Evolutionary conservation across 805 yeast genomes (phyloP).

Genomic region (Hanseniaspora taiwanica): DNA sequence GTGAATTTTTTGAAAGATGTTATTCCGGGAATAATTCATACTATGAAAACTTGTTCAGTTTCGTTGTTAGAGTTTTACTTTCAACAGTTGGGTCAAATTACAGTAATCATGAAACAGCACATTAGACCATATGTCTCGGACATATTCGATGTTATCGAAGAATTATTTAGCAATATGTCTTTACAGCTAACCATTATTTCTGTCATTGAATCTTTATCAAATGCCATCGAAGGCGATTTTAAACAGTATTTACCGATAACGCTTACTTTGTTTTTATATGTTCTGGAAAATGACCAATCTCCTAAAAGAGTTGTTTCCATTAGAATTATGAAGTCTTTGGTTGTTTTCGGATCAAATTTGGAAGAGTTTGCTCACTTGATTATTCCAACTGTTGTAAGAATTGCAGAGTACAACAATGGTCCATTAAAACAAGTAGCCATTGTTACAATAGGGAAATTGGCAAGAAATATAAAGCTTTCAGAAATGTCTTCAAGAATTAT

Average conservation of each 20-base stretch:
- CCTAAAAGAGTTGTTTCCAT: slow-evolving; percentile 47
- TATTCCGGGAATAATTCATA: slow-evolving; percentile 74
- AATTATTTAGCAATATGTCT: slow-evolving; percentile 49
- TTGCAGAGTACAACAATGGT: slow-evolving; percentile 59
- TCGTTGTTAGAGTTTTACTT: slow-evolving; percentile 77
- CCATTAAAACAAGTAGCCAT: slow-evolving; percentile 60
- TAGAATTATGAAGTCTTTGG: slow-evolving; percentile 69
- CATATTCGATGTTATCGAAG: slow-evolving; percentile 61
- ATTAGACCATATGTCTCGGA: slow-evolving; percentile 71
- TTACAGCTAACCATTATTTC: slow-evolving; percentile 70
- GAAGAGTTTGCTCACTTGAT: slow-evolving; percentile 82
- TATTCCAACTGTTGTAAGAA: slow-evolving; percentile 70
- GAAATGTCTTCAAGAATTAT: slow-evolving; percentile 87
- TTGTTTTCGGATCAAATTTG: slow-evolving; percentile 72
- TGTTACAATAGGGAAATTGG: slow-evolving; percentile 68
- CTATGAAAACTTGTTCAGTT: slow-evolving; percentile 71
- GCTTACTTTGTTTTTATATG: slow-evolving; percentile 60
- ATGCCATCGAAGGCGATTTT: slow-evolving; percentile 85
- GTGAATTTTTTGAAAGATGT: slow-evolving; percentile 81
- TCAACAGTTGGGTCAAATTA: slow-evolving; percentile 71
- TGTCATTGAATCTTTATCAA: slow-evolving; percentile 71
- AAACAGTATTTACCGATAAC: slow-evolving; percentile 70
- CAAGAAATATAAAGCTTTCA: slow-evolving; percentile 55
- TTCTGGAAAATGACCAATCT: slow-evolving; percentile 61
- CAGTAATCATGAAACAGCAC: slow-evolving; percentile 77